Conservation (phyloP, 2,329 filamentous ascomycete species). For the Neofusicoccum umdonicola region DNA sequence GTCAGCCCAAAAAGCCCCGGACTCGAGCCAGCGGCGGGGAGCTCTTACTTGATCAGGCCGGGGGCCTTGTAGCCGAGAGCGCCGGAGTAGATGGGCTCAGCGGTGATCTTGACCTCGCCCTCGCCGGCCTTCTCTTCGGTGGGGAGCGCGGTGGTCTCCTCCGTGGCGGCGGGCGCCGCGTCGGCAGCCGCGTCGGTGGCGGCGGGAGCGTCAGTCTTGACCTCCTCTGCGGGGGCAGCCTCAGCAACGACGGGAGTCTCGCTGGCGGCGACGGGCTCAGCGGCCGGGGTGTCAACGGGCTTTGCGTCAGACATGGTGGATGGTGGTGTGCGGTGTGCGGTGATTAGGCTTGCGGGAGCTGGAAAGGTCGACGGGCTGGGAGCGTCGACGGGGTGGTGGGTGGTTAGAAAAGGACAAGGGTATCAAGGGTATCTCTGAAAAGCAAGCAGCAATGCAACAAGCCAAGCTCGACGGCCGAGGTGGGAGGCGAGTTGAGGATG, state of each 20-base stretch:
- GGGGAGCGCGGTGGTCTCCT: conserved; percentile 38
- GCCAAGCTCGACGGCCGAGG: conserved; percentile 10
- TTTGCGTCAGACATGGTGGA: conserved; percentile 17
- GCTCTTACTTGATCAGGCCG: conserved; percentile 80
- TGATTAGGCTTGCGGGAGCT: conserved; percentile 1
- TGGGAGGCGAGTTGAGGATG: not conserved
- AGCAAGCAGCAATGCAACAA: conserved; percentile 12
- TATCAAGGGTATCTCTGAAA: conserved; percentile 16
- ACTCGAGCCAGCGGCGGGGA: not conserved
- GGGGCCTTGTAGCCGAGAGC: conserved; percentile 86
- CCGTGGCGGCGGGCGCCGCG: conserved; percentile 25
- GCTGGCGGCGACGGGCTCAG: conserved; percentile 29
- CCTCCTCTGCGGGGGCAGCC: conserved; percentile 36
- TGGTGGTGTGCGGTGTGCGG: not conserved
- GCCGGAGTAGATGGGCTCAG: conserved; percentile 76
- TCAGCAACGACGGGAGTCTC: conserved; percentile 34
- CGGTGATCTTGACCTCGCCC: conserved; percentile 45
- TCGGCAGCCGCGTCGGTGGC: conserved; percentile 28
- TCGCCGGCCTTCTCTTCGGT: conserved; percentile 27
- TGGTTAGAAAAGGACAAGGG: conserved; percentile 9
- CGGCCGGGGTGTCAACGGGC: conserved; percentile 21
- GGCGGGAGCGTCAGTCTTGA: conserved; percentile 38
- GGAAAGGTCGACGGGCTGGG: not conserved
- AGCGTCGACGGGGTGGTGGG: conserved; percentile 3
- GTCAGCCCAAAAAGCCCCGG: not conserved